Evolutionary conservation across 2,329 filamentous ascomycete genomes (phyloP).

Genomic region (Trichoderma atroviride): DNA sequence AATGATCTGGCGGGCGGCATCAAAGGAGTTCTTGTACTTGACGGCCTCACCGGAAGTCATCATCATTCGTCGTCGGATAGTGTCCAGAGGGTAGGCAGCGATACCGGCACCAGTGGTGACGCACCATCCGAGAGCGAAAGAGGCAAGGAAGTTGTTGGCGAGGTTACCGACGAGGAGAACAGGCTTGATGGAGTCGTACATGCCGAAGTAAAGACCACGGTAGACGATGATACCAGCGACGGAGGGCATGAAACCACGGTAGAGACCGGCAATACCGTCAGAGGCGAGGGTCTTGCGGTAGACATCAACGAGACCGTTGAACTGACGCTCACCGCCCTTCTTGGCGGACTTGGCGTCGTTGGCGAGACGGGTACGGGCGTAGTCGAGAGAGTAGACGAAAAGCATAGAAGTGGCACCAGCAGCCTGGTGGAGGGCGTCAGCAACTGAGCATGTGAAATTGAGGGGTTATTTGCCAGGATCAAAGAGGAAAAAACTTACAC

Average conservation of each 20-base stretch:
- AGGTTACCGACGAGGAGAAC: slow-evolving; percentile 89
- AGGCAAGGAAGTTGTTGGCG: slow-evolving; percentile 98
- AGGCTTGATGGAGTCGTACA: slow-evolving; percentile 99
- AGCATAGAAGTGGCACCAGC: slow-evolving; percentile 99
- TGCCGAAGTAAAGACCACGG: slow-evolving; percentile 99
- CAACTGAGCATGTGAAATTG: background rate
- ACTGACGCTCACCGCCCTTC: slow-evolving; percentile 96
- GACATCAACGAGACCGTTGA: slow-evolving; percentile 99
- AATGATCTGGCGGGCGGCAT: slow-evolving; percentile 94
- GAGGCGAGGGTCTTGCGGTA: slow-evolving; percentile 99
- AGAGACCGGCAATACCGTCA: slow-evolving; percentile 99
- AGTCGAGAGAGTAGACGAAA: slow-evolving; percentile 99
- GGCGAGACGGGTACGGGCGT: slow-evolving; percentile 99
- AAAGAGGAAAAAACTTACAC: slow-evolving; percentile 66
- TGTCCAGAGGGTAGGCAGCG: slow-evolving; percentile 99
- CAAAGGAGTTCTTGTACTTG: slow-evolving; percentile 98
- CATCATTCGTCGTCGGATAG: slow-evolving; percentile 99
- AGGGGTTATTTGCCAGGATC: background rate
- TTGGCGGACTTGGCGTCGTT: slow-evolving; percentile 99
- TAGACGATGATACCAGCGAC: slow-evolving; percentile 99
- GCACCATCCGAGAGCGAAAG: slow-evolving; percentile 96
- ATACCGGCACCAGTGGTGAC: slow-evolving; percentile 99
- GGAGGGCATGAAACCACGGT: slow-evolving; percentile 99
- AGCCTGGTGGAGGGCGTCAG: slow-evolving; percentile 55
- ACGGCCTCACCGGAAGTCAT: slow-evolving; percentile 98